These are phyloP conservation scores for Hippophae rhamnoides DNA, from an alignment of 306 rosid species.

Conservation along the genomic window DNA sequence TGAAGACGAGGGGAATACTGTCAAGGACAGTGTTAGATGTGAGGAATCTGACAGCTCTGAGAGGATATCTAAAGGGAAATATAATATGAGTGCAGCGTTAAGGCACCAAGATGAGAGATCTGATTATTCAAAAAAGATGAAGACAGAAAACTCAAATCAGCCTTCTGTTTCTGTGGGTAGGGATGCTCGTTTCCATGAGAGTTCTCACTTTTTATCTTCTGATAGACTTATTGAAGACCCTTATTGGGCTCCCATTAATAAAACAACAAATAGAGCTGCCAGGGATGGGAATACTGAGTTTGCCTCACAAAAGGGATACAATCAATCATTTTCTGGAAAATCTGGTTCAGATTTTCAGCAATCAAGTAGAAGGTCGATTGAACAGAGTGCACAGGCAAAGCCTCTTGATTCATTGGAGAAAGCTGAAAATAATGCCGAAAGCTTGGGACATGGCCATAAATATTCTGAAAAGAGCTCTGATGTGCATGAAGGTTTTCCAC, in stretches of 20 bases:
- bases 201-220: constrained; percentile 46
- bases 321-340: constrained; percentile 45
- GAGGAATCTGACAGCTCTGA: constrained; percentile 69
- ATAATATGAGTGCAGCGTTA: constrained; percentile 48
- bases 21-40: constrained; percentile 39
- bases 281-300: constrained; percentile 42
- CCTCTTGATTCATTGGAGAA: constrained; percentile 41
- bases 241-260: constrained; percentile 33
- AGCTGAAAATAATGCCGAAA: constrained; percentile 20
- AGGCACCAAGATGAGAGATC: constrained; percentile 43
- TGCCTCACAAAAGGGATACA: constrained; percentile 49
- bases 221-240: constrained; percentile 42
- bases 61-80: constrained; percentile 49
- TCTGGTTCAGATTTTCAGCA: constrained; percentile 47
- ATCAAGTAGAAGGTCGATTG: constrained; percentile 45
- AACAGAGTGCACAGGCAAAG: constrained; percentile 40
- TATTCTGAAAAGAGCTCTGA: constrained; percentile 46
- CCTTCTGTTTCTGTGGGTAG: constrained; percentile 37
- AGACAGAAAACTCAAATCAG: constrained; percentile 30
- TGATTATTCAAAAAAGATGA: constrained; percentile 49
- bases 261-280: constrained; percentile 41
- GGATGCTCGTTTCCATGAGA: constrained; percentile 38
- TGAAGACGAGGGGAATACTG: constrained; percentile 36
- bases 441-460: constrained; percentile 40
- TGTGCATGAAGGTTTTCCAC: constrained; percentile 31